Evolutionary conservation across 108 stramenopile species (phyloP).

Genomic region (Aurantiochytrium sp.): DNA sequence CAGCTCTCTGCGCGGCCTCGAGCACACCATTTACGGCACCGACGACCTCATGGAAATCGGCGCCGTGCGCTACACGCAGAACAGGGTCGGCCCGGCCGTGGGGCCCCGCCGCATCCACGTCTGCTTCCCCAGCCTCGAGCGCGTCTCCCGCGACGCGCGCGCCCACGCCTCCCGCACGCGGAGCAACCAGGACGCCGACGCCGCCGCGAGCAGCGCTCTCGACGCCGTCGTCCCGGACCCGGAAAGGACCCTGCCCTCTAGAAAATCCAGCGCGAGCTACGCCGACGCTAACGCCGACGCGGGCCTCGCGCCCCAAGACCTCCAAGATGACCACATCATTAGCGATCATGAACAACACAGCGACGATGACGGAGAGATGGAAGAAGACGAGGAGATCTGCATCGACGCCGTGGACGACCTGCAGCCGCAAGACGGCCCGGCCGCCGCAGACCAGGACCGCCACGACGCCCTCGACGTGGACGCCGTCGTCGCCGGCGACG

Average conservation of each 20-base stretch:
- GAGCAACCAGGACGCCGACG: not conserved
- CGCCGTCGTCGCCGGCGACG: no score
- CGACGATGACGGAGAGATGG: no score
- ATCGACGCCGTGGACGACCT: no score
- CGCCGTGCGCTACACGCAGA: constrained; percentile 24
- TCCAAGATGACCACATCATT: no score
- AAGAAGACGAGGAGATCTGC: no score
- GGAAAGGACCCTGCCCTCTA: not conserved
- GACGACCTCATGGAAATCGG: not conserved
- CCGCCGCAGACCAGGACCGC: no score
- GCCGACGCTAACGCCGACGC: no score
- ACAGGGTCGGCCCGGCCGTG: not conserved
- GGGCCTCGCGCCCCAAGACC: no score
- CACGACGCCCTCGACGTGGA: no score
- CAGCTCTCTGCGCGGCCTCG: constrained; percentile 10
- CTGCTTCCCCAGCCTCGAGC: not conserved
- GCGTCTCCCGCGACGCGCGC: not conserved
- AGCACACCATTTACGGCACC: not conserved
- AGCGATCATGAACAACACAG: no score
- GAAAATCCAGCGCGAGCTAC: not conserved
- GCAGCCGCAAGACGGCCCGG: no score
- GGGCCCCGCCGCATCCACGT: constrained; percentile 19
- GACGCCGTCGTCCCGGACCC: not conserved
- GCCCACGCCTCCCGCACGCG: not conserved
- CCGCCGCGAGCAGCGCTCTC: not conserved